Conservation (phyloP, 2,329 filamentous ascomycete species). For the Paecilomyces dactylethromorphus region DNA sequence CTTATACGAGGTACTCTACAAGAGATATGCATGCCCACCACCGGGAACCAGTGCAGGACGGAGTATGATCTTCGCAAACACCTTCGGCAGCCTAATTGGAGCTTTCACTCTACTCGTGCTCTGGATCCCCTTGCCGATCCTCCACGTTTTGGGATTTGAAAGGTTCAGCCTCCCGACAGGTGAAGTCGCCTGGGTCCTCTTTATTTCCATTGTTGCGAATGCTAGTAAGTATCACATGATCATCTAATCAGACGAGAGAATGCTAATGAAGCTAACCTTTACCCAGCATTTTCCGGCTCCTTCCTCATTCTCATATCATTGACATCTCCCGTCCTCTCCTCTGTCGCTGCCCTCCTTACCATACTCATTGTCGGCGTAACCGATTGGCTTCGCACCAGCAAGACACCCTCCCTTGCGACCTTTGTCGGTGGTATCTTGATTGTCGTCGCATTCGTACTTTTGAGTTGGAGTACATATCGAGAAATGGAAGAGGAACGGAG, state of each 20-base stretch:
- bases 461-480: slow-evolving; percentile 86
- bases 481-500: slow-evolving; percentile 83
- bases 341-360: slow-evolving; percentile 85
- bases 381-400: slow-evolving; percentile 79
- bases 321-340: slow-evolving; percentile 85
- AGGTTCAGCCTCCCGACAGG: slow-evolving; percentile 74
- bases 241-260: background rate
- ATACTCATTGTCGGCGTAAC: slow-evolving; percentile 94
- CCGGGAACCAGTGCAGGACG: slow-evolving; percentile 77
- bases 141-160: slow-evolving; percentile 75
- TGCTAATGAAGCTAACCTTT: slow-evolving; percentile 4
- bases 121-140: slow-evolving; percentile 83
- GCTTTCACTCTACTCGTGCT: slow-evolving; percentile 77
- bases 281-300: slow-evolving; percentile 72
- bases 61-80: slow-evolving; percentile 94
- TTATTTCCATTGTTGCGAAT: slow-evolving; percentile 77
- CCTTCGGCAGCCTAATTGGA: slow-evolving; percentile 82
- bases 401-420: slow-evolving; percentile 66
- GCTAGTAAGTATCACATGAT: slow-evolving; percentile 50
- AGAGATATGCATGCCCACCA: slow-evolving; percentile 84
- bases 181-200: slow-evolving; percentile 70
- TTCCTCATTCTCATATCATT: slow-evolving; percentile 91
- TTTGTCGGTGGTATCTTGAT: slow-evolving; percentile 81
- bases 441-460: slow-evolving; percentile 74
- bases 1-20: slow-evolving; percentile 95